Conservation (phyloP, 1,284 basidiomycete genomes). For the Trichosporon sp. region DNA sequence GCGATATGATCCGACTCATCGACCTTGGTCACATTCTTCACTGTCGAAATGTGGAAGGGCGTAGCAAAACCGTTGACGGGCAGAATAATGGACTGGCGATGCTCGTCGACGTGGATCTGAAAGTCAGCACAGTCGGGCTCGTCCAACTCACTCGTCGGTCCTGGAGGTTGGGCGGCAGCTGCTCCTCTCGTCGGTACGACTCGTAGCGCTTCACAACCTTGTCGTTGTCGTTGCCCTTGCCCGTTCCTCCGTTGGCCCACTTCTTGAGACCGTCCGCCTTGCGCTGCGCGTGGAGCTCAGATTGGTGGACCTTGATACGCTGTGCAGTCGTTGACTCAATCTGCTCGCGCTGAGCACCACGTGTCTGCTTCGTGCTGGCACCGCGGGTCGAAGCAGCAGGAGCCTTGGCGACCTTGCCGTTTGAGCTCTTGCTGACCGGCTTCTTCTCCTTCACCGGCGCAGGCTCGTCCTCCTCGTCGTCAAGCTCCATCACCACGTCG, state of each 20-base stretch:
- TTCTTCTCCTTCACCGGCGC: slow-evolving; percentile 61
- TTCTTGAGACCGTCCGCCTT: slow-evolving; percentile 81
- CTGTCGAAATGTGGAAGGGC: slow-evolving; percentile 97
- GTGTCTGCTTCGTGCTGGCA: slow-evolving; percentile 75
- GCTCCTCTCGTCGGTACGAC: slow-evolving; percentile 92
- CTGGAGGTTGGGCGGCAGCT: slow-evolving; percentile 78
- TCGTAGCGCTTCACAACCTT: slow-evolving; percentile 95
- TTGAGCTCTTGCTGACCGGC: slow-evolving; percentile 62
- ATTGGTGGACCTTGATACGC: slow-evolving; percentile 83
- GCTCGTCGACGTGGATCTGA: slow-evolving; percentile 82
- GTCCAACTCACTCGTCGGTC: slow-evolving; percentile 63
- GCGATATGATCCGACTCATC: slow-evolving; percentile 96
- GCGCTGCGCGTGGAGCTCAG: slow-evolving; percentile 75
- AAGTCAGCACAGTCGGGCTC: background rate
- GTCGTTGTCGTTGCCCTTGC: slow-evolving; percentile 64
- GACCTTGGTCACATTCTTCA: slow-evolving; percentile 97
- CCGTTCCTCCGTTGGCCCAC: slow-evolving; percentile 66
- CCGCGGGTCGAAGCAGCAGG: slow-evolving; percentile 54
- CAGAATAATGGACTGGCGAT: slow-evolving; percentile 83
- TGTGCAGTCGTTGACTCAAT: slow-evolving; percentile 69
- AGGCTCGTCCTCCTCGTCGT: slow-evolving; percentile 60
- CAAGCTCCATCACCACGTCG: slow-evolving; percentile 84
- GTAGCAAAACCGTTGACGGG: slow-evolving; percentile 95
- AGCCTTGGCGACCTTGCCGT: slow-evolving; percentile 38
- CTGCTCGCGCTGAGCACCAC: slow-evolving; percentile 73